These are phyloP conservation scores for Iodosphaeria phyllophila DNA, from an alignment of 2,329 filamentous ascomycete genomes.

Conservation along the genomic window DNA sequence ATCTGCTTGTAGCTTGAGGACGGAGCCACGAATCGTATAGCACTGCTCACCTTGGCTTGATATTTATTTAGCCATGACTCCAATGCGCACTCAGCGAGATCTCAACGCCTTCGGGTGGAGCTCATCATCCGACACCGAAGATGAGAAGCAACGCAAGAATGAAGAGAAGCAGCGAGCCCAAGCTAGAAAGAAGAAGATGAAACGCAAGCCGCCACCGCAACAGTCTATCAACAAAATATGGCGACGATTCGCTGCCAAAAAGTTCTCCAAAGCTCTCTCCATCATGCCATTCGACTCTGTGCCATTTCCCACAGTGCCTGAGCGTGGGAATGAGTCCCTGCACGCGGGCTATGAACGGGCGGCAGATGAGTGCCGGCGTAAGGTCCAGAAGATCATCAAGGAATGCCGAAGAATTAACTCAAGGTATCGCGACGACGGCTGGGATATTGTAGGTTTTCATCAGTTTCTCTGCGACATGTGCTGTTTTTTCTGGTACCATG, in stretches of 20 bases:
- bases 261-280: constrained; percentile 45
- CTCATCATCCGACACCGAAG: constrained; percentile 26
- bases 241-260: constrained; percentile 38
- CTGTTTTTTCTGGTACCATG: too few relatives aligned
- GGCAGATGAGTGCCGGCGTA: constrained; percentile 42
- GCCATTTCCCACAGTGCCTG: constrained; percentile 26
- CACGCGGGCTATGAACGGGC: constrained; percentile 43
- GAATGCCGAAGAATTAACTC: constrained; percentile 59
- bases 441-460: constrained; percentile 32
- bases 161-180: constrained; percentile 12
- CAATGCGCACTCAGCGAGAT: constrained; percentile 6
- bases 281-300: constrained; percentile 47
- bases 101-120: constrained; percentile 22
- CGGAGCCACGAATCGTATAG: too few relatives aligned
- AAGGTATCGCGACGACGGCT: constrained; percentile 54
- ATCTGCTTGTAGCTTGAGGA: too few relatives aligned
- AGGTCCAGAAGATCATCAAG: constrained; percentile 39
- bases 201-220: constrained; percentile 40
- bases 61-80: too few relatives aligned
- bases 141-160: constrained; percentile 19
- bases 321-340: constrained; percentile 40
- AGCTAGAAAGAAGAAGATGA: constrained; percentile 37
- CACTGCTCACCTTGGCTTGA: too few relatives aligned
- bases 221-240: constrained; percentile 49
- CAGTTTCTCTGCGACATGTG: too few relatives aligned